Base-by-base conservation (phyloP, 805 yeast species). In the Lipomyces oligophaga region DNA sequence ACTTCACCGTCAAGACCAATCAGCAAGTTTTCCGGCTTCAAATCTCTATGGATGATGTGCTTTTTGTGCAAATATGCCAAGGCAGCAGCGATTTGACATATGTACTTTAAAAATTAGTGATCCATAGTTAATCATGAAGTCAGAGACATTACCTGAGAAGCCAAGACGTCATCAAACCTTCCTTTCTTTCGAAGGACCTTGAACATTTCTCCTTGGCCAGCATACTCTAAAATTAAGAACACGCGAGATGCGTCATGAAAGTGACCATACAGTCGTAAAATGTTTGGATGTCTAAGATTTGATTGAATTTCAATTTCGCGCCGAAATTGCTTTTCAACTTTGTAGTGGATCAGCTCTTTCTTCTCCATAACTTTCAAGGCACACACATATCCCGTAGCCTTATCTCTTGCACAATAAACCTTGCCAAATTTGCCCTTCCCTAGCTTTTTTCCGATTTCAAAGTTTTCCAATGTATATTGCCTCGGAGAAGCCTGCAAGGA, bases 381-480 rank as follows among this genome's bases (percentile, higher is more conserved):
- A 63, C 94, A 85, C 1, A 90, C 73, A 61, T 78, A 85, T 1
- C 94, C 95, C 0, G 86, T 75, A 28, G 67, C 60, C 55, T 77
- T 80, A 63, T 88, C 96, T 45, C 75, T 74, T 6, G 83, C 97
- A 62, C 96, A 85, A 65, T 87, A 89, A 1, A 93, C 97, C 59
- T 79, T 80, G 6, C 98, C 98, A 60, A 89, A 81, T 64, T 88
- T 87, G 5, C 98, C 98, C 62, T 85, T 87, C 0, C 97, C 98
- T 39, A 90, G 72, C 47, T 83, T 80, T 43, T 81, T 76, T 15
- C 97, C 97, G 34, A 90, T 75, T 57, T 88, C 96, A 66, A 90
- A 90, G 61, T 85, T 93, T 24, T 70, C 66, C 19, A 80, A 64
- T 0, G 74, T 57, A 56, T 69, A 74, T 27, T 68, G 58, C 15